Conservation (phyloP, 805 yeast species). For the Suhomyces tanzawaensis region DNA sequence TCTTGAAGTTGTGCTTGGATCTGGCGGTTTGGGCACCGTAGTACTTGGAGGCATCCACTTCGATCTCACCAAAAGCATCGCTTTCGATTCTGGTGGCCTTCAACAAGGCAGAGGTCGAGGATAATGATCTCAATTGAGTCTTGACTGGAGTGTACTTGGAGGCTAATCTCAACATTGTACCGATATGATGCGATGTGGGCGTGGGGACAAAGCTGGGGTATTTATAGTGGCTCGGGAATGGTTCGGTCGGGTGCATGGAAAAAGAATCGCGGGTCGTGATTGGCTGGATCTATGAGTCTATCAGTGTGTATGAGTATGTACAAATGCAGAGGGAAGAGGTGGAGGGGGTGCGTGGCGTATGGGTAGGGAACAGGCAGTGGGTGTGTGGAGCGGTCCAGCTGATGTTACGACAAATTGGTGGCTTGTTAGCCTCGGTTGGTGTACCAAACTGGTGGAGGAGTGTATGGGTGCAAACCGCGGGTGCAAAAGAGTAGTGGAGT, state of each 20-base stretch:
- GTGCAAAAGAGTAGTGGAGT: too few relatives aligned
- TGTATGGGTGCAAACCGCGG: too few relatives aligned
- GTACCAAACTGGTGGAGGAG: too few relatives aligned
- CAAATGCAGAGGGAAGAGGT: not conserved
- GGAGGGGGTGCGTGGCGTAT: not conserved
- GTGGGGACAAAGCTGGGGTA: slow-evolving; percentile 5
- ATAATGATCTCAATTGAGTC: slow-evolving; percentile 22
- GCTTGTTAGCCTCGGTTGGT: too few relatives aligned
- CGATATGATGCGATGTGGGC: not conserved
- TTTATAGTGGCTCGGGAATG: not conserved
- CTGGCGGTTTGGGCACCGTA: slow-evolving; percentile 99
- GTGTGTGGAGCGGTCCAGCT: not conserved
- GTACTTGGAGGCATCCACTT: slow-evolving; percentile 81
- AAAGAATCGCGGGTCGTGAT: not conserved
- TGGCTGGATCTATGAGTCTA: not conserved
- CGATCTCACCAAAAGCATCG: slow-evolving; percentile 96
- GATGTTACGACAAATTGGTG: not conserved
- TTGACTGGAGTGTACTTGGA: slow-evolving; percentile 14
- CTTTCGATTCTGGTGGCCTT: slow-evolving; percentile 65
- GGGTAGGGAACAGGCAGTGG: not conserved
- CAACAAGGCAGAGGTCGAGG: slow-evolving; percentile 20
- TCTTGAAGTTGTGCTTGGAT: slow-evolving; percentile 89
- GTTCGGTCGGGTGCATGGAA: not conserved
- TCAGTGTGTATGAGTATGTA: too few relatives aligned
- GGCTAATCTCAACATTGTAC: slow-evolving; percentile 28